Conservation (phyloP, 441 rosid species). For the Adansonia gregorii region DNA sequence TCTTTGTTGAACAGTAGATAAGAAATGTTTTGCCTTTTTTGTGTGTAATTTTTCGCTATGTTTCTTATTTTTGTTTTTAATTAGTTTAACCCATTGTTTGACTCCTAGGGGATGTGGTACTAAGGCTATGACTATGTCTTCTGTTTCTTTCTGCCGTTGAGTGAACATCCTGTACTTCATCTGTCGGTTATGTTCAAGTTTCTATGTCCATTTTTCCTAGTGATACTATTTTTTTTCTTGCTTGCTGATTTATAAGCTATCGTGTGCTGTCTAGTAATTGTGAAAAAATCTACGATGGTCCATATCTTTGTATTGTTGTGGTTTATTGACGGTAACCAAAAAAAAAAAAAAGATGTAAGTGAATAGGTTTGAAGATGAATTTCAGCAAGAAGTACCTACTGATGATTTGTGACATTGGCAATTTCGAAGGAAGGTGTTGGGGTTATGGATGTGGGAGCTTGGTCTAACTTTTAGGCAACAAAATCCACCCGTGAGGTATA, state of each 20-base stretch:
- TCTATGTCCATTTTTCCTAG: neutral
- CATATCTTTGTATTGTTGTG: neutral
- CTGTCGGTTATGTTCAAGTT: neutral
- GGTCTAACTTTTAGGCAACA: no score
- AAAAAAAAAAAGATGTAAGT: neutral
- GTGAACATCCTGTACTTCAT: conserved; percentile 6
- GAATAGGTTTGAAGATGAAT: neutral
- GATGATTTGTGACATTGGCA: neutral
- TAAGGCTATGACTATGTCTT: neutral
- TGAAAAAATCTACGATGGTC: neutral
- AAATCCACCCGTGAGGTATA: neutral
- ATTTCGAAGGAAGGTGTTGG: neutral
- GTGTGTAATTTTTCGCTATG: neutral
- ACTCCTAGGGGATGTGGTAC: neutral
- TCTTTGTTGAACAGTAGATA: neutral
- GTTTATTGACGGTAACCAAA: neutral
- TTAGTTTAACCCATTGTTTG: neutral
- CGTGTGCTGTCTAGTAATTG: neutral
- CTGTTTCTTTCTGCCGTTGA: neutral
- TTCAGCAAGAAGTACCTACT: neutral
- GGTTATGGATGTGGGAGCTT: neutral
- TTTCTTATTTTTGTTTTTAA: no score
- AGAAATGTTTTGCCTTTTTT: neutral
- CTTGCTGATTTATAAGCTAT: neutral
- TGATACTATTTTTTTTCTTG: neutral